Percentiles rank a stretch among this genome's conserved stretches.
These are phyloP conservation scores for Trichoderma lentiforme DNA, from an alignment of 2,329 filamentous ascomycete species.

Conservation along the genomic window DNA sequence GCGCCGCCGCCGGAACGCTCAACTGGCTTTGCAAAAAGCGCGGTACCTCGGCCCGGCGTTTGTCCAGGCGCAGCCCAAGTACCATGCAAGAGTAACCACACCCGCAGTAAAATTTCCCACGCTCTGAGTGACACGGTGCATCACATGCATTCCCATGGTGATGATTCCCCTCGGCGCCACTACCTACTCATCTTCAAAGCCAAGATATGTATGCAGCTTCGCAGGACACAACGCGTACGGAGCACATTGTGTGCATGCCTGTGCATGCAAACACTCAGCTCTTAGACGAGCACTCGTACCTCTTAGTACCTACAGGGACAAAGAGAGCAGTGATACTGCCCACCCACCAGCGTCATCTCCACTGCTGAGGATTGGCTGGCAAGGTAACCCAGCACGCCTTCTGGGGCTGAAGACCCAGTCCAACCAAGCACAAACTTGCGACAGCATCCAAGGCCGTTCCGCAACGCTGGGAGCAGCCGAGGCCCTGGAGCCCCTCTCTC, in stretches of 20 bases:
- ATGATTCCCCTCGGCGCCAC: background rate
- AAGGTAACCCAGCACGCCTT: background rate
- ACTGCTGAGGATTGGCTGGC: background rate
- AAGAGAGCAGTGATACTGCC: background rate
- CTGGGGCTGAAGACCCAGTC: constrained; percentile 5
- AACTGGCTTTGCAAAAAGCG: background rate
- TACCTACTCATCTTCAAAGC: background rate
- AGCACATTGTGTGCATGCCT: background rate
- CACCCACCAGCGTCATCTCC: background rate
- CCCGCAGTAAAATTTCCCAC: background rate
- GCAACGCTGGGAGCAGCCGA: constrained; percentile 14
- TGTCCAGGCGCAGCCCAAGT: background rate
- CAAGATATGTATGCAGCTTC: background rate
- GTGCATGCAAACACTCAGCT: background rate
- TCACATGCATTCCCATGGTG: background rate
- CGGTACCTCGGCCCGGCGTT: background rate
- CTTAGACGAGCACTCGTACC: background rate
- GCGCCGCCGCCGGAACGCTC: background rate
- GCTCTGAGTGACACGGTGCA: background rate
- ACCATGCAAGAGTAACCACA: background rate
- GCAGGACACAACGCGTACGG: background rate
- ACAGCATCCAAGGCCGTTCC: constrained; percentile 4
- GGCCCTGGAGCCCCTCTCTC: background rate
- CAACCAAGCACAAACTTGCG: background rate
- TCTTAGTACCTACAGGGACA: background rate